Percentiles rank a stretch among this genome's conserved stretches.
Conservation (phyloP, 768 basidiomycete genomes). For the Pholiota conissans region DNA sequence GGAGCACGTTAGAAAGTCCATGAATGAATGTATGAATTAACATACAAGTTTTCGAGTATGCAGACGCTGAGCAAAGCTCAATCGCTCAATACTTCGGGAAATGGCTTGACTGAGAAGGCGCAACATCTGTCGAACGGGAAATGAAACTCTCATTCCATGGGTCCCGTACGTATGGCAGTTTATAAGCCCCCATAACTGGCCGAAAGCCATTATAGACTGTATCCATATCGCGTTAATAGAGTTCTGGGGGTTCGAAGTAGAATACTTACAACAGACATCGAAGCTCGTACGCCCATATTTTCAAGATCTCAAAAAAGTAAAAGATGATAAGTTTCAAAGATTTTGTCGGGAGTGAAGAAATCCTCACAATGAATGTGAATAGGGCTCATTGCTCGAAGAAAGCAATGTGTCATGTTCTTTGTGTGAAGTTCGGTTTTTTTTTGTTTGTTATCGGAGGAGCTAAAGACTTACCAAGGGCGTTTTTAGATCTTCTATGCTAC, state of each 20-base stretch:
- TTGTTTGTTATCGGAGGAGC: neutral
- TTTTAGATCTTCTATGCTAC: constrained; percentile 62
- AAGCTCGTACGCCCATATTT: constrained; percentile 82
- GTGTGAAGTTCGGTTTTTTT: neutral
- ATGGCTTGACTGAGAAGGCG: constrained; percentile 78
- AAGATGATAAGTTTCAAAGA: too few species aligned
- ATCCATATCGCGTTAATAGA: neutral
- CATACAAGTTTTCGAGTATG: constrained; percentile 75
- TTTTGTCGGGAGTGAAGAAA: too few species aligned
- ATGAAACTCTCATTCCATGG: constrained; percentile 83
- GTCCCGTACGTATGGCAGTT: constrained; percentile 77
- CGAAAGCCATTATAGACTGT: constrained; percentile 79
- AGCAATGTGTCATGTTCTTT: constrained; percentile 83
- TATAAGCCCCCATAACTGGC: constrained; percentile 77
- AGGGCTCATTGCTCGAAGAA: constrained; percentile 84
- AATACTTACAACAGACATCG: constrained; percentile 78
- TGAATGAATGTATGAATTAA: constrained; percentile 10
- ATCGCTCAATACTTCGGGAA: constrained; percentile 74
- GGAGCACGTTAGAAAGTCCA: neutral
- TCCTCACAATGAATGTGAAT: constrained; percentile 76
- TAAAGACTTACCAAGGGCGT: constrained; percentile 52
- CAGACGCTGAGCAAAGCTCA: constrained; percentile 75
- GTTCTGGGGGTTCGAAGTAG: neutral
- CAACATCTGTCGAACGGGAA: constrained; percentile 82
- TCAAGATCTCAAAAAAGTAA: constrained; percentile 49